These are phyloP conservation scores for Botrytis squamosa DNA, from an alignment of 2,329 filamentous ascomycete species.

Conservation along the genomic window DNA sequence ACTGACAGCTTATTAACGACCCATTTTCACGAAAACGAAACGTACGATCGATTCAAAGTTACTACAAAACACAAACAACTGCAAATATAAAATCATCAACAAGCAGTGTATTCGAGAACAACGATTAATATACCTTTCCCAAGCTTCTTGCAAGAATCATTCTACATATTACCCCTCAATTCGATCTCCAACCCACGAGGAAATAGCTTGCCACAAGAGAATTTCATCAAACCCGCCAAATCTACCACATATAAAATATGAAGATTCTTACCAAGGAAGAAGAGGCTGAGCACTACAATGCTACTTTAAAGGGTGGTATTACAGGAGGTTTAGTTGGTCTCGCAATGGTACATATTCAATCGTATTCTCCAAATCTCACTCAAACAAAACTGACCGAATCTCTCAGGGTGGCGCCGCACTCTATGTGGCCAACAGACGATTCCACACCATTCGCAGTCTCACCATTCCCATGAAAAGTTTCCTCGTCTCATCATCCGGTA, in stretches of 20 bases:
- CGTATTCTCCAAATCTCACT: not conserved
- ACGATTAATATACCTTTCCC: not conserved
- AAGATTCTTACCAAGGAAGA: slow-evolving; percentile 96
- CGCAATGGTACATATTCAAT: slow-evolving; percentile 57
- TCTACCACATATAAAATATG: slow-evolving; percentile 53
- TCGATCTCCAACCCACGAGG: not conserved
- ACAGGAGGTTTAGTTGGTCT: slow-evolving; percentile 71
- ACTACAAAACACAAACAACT: not conserved
- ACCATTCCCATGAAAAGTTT: slow-evolving; percentile 90
- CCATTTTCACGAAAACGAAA: not conserved
- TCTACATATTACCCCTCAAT: not conserved
- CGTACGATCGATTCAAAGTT: not conserved
- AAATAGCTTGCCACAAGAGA: not conserved
- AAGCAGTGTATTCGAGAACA: too few species aligned
- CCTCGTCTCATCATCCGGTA: slow-evolving; percentile 77
- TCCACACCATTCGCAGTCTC: slow-evolving; percentile 73
- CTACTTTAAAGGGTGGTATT: slow-evolving; percentile 76
- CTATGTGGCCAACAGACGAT: slow-evolving; percentile 63
- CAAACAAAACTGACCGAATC: slow-evolving; percentile 15
- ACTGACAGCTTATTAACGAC: slow-evolving; percentile 5
- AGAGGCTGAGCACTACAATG: slow-evolving; percentile 78
- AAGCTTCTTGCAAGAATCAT: not conserved
- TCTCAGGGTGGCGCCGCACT: slow-evolving; percentile 54
- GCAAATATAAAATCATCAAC: not conserved
- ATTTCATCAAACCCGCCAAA: not conserved